These are phyloP conservation scores for Diaporthe vaccinii DNA, from an alignment of 2,329 filamentous ascomycete species.

Conservation along the genomic window DNA sequence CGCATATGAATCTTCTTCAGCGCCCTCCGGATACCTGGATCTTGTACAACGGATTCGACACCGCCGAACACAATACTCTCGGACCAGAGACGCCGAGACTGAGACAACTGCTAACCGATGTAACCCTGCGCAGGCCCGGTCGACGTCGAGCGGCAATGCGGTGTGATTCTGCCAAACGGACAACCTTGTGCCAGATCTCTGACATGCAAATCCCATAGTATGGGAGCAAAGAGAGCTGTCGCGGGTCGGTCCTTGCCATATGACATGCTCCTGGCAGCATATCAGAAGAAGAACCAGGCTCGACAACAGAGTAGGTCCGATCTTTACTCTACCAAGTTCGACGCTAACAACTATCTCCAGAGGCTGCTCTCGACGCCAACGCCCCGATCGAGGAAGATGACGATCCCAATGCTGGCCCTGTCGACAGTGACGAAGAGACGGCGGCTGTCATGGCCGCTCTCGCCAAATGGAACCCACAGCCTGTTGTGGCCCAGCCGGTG, in stretches of 20 bases:
- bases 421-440: constrained; percentile 96
- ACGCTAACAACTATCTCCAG: constrained; percentile 58
- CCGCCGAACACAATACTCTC: not conserved
- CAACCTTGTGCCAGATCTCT: constrained; percentile 88
- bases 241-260: constrained; percentile 90
- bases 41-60: not conserved
- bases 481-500: constrained; percentile 76
- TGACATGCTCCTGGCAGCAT: constrained; percentile 89
- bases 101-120: not conserved
- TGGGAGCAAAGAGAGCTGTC: constrained; percentile 93
- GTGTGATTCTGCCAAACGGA: constrained; percentile 87
- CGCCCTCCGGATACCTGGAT: not conserved
- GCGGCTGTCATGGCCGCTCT: constrained; percentile 88
- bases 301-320: constrained; percentile 88
- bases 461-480: constrained; percentile 81
- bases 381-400: constrained; percentile 90
- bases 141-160: constrained; percentile 94
- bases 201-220: constrained; percentile 95
- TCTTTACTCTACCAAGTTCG: not conserved
- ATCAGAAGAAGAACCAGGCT: constrained; percentile 98
- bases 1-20: constrained; percentile 10
- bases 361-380: constrained; percentile 94
- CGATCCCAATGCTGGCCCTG: constrained; percentile 81
- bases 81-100: too few species aligned
- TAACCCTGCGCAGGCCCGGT: constrained; percentile 74